These are phyloP conservation scores for Sugiyamaella xylanicola DNA, from an alignment of 1,139 yeast species.

Conservation along the genomic window DNA sequence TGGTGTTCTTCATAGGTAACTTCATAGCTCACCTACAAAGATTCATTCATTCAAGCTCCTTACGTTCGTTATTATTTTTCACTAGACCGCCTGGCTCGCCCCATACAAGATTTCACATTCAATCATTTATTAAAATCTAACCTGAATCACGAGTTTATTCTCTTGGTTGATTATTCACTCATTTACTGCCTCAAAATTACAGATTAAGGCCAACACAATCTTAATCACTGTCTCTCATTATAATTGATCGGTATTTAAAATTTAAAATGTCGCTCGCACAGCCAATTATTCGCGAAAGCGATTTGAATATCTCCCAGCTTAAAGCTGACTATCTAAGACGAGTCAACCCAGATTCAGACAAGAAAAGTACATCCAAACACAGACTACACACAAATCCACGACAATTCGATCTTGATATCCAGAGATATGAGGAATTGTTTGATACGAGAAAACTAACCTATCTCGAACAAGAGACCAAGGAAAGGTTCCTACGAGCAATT, in stretches of 20 bases:
- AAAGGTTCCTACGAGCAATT: constrained; percentile 54
- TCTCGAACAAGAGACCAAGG: constrained; percentile 68
- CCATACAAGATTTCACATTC: background rate
- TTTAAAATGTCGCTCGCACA: constrained; percentile 7
- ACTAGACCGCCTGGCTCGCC: background rate
- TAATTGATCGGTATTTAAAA: no score
- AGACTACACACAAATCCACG: constrained; percentile 31
- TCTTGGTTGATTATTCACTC: no score
- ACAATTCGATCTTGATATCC: constrained; percentile 36
- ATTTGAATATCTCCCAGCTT: constrained; percentile 25
- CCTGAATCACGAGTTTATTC: no score
- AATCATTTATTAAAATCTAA: no score
- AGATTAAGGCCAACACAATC: no score
- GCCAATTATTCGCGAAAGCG: constrained; percentile 6
- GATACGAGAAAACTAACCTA: constrained; percentile 60
- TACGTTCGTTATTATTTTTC: background rate
- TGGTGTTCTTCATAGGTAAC: no score
- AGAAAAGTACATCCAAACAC: constrained; percentile 20
- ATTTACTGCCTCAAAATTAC: no score
- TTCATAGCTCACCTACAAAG: no score
- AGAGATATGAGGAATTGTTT: constrained; percentile 44
- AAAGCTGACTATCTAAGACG: constrained; percentile 26
- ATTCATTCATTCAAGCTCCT: no score
- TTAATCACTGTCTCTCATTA: background rate
- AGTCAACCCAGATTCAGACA: constrained; percentile 19